Evolutionary conservation across 78 protist genomes (phyloP).

Genomic region (Dictyostelium citrinum): DNA sequence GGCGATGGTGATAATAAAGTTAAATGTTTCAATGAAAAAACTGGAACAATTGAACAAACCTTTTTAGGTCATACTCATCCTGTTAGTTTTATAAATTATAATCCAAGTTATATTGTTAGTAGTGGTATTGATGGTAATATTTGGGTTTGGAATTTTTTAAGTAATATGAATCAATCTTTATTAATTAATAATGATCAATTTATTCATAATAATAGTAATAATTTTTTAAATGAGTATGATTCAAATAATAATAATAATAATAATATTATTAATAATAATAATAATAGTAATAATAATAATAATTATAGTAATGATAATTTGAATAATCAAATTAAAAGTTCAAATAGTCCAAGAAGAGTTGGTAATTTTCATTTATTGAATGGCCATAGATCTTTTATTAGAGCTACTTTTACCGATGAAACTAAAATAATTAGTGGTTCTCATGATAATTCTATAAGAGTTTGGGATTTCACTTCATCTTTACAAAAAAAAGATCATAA

Average conservation of each 20-base stretch:
- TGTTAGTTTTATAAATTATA: background rate
- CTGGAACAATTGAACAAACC: background rate
- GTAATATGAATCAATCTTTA: background rate
- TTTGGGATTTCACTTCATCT: conserved; percentile 23
- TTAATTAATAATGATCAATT: background rate
- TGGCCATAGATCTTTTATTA: conserved; percentile 11
- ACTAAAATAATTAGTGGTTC: conserved; percentile 42
- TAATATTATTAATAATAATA: background rate
- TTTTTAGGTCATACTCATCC: background rate
- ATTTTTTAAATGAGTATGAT: background rate
- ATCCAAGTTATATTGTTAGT: background rate
- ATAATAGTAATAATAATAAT: background rate
- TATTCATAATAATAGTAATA: background rate
- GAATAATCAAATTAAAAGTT: background rate
- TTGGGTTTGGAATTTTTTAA: conserved; percentile 24
- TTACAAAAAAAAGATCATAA: background rate
- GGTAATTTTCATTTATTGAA: background rate
- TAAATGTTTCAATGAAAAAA: background rate
- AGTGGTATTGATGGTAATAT: conserved; percentile 6
- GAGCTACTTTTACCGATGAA: conserved; percentile 19
- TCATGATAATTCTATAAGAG: conserved; percentile 2
- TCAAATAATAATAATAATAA: background rate
- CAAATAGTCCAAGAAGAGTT: background rate
- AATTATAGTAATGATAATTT: background rate
- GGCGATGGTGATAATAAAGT: conserved; percentile 16